phyloP scores from a whole-genome alignment of 805 yeast species.

The Candida ascalaphidarum region DNA sequence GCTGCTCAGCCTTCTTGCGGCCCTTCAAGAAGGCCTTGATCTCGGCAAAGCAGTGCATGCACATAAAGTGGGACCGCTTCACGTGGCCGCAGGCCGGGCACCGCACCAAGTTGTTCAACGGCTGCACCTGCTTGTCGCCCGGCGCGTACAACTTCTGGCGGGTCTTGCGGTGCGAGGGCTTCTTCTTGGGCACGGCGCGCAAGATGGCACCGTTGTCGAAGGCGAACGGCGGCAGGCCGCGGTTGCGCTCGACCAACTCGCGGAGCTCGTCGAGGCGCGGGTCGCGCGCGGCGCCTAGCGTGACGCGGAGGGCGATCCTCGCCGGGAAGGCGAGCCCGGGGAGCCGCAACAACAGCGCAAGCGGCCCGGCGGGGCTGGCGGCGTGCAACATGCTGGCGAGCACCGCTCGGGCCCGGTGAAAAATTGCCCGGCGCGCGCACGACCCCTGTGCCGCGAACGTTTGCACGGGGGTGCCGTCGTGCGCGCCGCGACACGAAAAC shows the following conservation, averaged over 20 bases:
- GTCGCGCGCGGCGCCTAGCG: constrained; percentile 7
- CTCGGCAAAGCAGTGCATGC: constrained; percentile 87
- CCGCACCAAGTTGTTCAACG: constrained; percentile 67
- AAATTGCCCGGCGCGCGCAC: too few relatives aligned
- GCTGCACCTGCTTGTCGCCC: constrained; percentile 72
- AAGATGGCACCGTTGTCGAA: constrained; percentile 61
- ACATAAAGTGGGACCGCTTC: constrained; percentile 82
- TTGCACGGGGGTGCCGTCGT: too few relatives aligned
- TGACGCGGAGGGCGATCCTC: constrained; percentile 1
- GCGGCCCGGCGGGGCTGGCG: too few relatives aligned
- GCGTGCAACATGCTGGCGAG: too few relatives aligned
- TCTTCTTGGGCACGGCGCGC: constrained; percentile 91
- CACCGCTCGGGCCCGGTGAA: too few relatives aligned
- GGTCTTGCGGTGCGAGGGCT: constrained; percentile 77
- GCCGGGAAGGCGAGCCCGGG: too few relatives aligned
- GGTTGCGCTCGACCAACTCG: constrained; percentile 28
- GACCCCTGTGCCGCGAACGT: too few relatives aligned
- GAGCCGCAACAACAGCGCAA: too few relatives aligned
- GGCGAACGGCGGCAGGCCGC: constrained; percentile 30
- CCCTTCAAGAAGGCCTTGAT: constrained; percentile 68
- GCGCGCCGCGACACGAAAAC: too few relatives aligned
- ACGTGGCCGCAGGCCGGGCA: constrained; percentile 95
- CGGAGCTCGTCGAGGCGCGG: constrained; percentile 26
- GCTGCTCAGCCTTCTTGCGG: constrained; percentile 25
- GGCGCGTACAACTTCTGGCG: constrained; percentile 79